Evolutionary conservation across 495 filamentous ascomycete genomes (phyloP), one percentile per base, ranked within the genome.

Genomic region (Penicillium parvum): DNA sequence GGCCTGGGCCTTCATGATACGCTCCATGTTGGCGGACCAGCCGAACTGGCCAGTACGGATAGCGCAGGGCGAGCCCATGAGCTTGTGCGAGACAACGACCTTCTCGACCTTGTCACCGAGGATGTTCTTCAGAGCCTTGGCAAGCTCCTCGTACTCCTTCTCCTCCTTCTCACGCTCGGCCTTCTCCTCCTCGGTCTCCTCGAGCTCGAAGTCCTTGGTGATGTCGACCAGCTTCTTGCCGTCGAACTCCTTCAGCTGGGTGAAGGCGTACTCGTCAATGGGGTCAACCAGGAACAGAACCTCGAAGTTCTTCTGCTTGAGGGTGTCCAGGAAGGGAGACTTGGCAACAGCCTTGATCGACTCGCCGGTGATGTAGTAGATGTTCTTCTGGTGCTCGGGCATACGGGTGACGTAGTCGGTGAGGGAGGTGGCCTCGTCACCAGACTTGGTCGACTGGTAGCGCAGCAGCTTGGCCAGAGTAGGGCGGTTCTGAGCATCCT

Each of bases 1-100:
- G 67, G 92, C 92, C 79, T 98, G 92, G 22, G 92, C 94, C 84
- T 98, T 98, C 92, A 98, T 98, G 83, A 98, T 98, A 78, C 92
- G 94, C 84, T 98, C 92, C 92, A 98, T 98, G 81, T 98, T 98
- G 65, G 92, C 92, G 29, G 90, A 96, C 92, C 92, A 98, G 74
- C 92, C 92, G 71, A 98, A 98, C 77, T 98, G 92, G 61, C 94
- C 92, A 55, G 92, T 98, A 71, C 92, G 92, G 77, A 98, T 97
- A 67, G 92, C 92, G 72, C 94, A 97, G 64, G 92, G 92, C 48
- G 94, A 74, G 61, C 89, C 90, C 58, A 88, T 77, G 40, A 98
- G 84, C 84, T 97, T 97, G 88, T 96, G 89, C 56, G 83, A 89
- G 65, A 98, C 91, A 52, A 98, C 90, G 27, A 98, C 92, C 85